phyloP scores from a whole-genome alignment of 1,284 basidiomycete genomes.

The Bondarzewia mesenterica region DNA sequence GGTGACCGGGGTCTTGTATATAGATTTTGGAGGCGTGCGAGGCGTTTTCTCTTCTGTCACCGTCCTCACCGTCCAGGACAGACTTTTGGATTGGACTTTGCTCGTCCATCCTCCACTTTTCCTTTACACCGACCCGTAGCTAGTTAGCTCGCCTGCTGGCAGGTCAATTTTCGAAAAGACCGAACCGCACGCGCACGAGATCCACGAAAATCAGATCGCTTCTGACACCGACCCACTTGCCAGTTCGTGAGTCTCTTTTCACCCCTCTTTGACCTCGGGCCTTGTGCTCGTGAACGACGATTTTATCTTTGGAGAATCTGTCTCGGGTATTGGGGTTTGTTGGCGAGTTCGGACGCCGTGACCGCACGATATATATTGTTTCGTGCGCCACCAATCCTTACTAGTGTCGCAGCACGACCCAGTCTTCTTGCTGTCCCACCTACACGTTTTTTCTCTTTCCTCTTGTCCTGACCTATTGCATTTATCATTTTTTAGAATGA shows the following conservation, averaged over 20 bases:
- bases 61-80: slow-evolving; percentile 12
- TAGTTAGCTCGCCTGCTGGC: slow-evolving; percentile 73
- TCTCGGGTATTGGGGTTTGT: too few relatives aligned
- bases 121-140: slow-evolving; percentile 6
- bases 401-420: too few relatives aligned
- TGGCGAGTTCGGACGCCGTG: too few relatives aligned
- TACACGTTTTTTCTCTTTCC: background rate
- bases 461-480: background rate
- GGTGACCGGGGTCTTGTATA: slow-evolving; percentile 2
- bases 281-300: too few relatives aligned
- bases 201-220: slow-evolving; percentile 28
- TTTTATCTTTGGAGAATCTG: too few relatives aligned
- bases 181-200: slow-evolving; percentile 51
- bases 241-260: slow-evolving; percentile 44
- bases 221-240: slow-evolving; percentile 20
- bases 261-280: background rate
- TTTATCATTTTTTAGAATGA: slow-evolving; percentile 70
- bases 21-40: background rate
- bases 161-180: slow-evolving; percentile 74
- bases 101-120: slow-evolving; percentile 10
- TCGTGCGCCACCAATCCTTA: too few relatives aligned
- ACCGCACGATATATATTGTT: too few relatives aligned
- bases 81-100: slow-evolving; percentile 12
- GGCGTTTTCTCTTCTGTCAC: background rate
- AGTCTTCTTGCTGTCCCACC: background rate